Evolutionary conservation across 2,329 filamentous ascomycete species (phyloP), one percentile per base, ranked within the genome.

Genomic region (Venturia carpophila): DNA sequence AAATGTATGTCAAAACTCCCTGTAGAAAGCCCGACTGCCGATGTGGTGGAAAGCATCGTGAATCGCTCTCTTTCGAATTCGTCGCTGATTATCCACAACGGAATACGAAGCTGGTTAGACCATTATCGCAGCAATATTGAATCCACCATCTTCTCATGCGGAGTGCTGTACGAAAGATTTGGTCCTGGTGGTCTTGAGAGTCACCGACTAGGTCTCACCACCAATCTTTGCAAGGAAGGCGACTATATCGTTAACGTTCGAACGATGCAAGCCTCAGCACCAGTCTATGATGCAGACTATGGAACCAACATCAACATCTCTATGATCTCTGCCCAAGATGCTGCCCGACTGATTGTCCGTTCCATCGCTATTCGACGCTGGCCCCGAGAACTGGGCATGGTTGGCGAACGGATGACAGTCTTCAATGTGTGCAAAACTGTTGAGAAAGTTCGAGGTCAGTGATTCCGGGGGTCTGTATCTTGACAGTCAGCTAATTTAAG

Each of bases 151-250:
- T 91, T 92, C 74, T 84, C 86, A 0, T 92, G 89, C 69, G 89
- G 89, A 24, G 75, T 91, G 39, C 85, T 92, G 68, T 92, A 91
- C 79, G 89, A 92, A 72, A 80, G 88, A 0, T 91, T 92, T 70
- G 84, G 84, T 24, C 86, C 85, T 0, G 84, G 83, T 3, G 89
- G 89, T 0, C 80, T 92, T 66, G 79, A 79, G 15, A 77, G 79
- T 21, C 80, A 84, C 64, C 78, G 80, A 42, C 85, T 91, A 60
- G 87, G 87, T 0, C 67, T 73, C 7, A 79, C 80, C n/a, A 81
- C 80, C 52, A 80, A 82, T 21, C 76, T 85, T 27, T 76, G 78
- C 10, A 77, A 76, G 17, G 82, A 87, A 68, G 87, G 87, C 5
- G 83, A 84, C 69, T 91, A 87, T 69, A 78, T 92, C 62, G 78